Conservation (phyloP, 768 basidiomycete genomes). For the Tulasnella sp. region DNA sequence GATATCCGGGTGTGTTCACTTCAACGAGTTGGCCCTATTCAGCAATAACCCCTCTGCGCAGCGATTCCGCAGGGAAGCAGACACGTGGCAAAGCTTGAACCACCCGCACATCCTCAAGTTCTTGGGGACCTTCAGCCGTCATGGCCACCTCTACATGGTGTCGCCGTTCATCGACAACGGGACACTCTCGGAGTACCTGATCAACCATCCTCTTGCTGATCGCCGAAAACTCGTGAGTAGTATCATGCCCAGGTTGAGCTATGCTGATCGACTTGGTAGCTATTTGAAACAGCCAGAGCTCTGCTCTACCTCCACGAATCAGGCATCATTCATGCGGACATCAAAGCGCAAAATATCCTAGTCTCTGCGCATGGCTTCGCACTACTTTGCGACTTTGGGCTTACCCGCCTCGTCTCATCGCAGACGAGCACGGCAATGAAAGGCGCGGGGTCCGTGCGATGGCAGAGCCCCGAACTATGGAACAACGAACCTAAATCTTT, state of each 20-base stretch:
- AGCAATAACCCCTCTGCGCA: background rate
- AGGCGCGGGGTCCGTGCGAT: background rate
- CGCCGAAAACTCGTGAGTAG: background rate
- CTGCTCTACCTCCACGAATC: background rate
- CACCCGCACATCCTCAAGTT: background rate
- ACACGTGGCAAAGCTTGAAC: background rate
- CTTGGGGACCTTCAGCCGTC: background rate
- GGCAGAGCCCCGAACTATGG: background rate
- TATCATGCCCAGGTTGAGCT: background rate
- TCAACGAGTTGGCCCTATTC: background rate
- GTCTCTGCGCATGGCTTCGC: background rate
- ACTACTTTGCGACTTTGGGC: background rate
- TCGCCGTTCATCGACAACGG: background rate
- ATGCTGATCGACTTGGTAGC: background rate
- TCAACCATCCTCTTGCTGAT: background rate
- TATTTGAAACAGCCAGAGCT: background rate
- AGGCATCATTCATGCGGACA: background rate
- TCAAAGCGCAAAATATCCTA: background rate
- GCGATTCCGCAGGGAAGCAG: background rate
- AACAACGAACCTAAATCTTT: background rate
- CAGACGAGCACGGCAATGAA: background rate
- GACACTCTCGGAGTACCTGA: background rate
- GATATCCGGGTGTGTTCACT: background rate
- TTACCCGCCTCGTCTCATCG: background rate
- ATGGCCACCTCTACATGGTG: background rate